Conservation (phyloP, 169 alveolate genomes). For the Cystoisospora suis region DNA sequence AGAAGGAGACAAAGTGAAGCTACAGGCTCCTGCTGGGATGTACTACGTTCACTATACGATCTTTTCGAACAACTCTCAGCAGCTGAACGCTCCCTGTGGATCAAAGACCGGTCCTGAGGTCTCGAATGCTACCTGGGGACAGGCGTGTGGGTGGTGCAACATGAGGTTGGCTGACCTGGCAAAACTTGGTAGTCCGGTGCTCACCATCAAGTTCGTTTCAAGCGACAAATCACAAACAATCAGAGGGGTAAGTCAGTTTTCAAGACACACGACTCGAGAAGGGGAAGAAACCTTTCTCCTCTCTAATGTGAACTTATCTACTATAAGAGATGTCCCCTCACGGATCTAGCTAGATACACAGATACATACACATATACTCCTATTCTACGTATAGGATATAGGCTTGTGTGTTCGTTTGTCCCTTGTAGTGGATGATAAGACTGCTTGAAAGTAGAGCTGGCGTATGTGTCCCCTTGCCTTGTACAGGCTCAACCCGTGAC, state of each 20-base stretch:
- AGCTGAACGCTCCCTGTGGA: neutral
- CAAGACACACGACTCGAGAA: neutral
- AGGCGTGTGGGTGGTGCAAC: constrained; percentile 16
- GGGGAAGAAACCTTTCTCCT: too few species aligned
- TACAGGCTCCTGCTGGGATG: neutral
- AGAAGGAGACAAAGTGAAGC: neutral
- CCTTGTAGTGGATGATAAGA: too few species aligned
- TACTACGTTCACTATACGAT: neutral
- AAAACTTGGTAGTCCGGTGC: neutral
- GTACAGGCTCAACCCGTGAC: constrained; percentile 22
- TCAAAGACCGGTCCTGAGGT: neutral
- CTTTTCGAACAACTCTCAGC: neutral
- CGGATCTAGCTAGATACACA: too few species aligned
- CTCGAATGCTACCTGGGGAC: neutral
- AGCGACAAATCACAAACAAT: neutral
- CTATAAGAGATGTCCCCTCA: too few species aligned
- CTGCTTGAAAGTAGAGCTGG: too few species aligned
- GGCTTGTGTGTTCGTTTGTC: too few species aligned
- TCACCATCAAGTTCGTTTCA: neutral
- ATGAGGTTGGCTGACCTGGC: neutral
- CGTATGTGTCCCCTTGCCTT: too few species aligned
- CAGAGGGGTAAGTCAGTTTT: neutral
- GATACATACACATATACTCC: too few species aligned
- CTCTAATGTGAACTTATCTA: too few species aligned
- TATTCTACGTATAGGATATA: too few species aligned